Conservation (phyloP, 148 eudicot species). For the Polygonum aviculare region DNA sequence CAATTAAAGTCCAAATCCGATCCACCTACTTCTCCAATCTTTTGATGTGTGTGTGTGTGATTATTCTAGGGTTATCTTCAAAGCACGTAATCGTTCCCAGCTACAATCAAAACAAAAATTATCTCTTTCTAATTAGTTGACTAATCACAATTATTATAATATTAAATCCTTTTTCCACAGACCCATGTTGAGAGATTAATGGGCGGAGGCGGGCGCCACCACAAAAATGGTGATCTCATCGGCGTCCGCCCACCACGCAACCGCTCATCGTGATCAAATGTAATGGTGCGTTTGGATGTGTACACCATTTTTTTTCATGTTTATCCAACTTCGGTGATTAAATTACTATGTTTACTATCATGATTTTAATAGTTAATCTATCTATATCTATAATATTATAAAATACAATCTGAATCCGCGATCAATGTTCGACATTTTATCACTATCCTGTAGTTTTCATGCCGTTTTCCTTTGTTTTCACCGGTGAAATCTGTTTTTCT, state of each 20-base stretch:
- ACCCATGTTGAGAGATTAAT: not conserved
- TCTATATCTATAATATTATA: no score
- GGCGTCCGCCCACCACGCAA: not conserved
- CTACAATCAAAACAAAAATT: not conserved
- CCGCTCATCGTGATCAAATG: not conserved
- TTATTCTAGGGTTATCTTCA: not conserved
- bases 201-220: slow-evolving; percentile 6
- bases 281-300: not conserved
- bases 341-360: not conserved
- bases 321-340: not conserved
- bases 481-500: no score
- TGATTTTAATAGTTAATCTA: not conserved
- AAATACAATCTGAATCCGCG: no score
- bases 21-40: not conserved
- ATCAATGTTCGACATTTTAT: no score
- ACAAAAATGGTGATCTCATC: not conserved
- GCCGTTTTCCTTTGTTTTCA: no score
- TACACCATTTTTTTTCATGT: not conserved
- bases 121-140: not conserved
- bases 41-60: not conserved
- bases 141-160: not conserved
- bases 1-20: not conserved
- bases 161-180: not conserved
- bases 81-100: not conserved
- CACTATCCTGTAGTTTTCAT: no score